Base-by-base conservation (phyloP, 2,329 filamentous ascomycete species). In the Aspergillus sergii region DNA sequence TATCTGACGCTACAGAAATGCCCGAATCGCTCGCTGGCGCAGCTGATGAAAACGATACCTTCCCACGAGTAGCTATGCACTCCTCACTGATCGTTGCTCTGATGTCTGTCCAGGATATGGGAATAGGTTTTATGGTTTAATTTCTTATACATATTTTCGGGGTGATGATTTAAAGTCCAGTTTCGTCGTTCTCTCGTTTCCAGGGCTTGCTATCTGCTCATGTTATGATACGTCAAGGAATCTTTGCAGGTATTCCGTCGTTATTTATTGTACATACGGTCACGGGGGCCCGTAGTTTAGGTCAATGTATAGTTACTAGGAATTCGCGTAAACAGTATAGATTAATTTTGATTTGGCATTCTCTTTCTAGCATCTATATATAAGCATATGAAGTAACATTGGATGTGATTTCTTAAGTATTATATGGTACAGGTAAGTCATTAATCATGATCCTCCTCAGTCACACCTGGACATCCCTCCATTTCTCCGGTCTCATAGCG, bases 381-480 rank as follows among this genome's bases (percentile, higher is more conserved):
- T 39, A 55, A 39, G 12, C 39, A 41, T 41, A 5, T 41, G 19
- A 19, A 10, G 19, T 23, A 55, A 39, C 9, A 21, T 39, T 2
- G 4, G 11, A 32, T 16, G 51, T 16, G 32, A 7, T 41, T 16
- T 36, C 6, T 12, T 19, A 23, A 39, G 32, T 64, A 59, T 28
- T 60, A 54, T 68, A 58, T 14, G 32, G 51, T 28, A 23, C 57
- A 60, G 6, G 26, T 30, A 32, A 63, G 32, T 57, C 45, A 45
- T 86, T 75, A 89, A 69, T 87, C 87, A 73, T 89, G 87, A 71
- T 97, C 94, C 72, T 97, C 93, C 78, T 97, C 95, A 0, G 88
- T 91, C 41, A 89, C 61, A 0, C 95, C 95, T 0, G 95, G 94
- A 82, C 95, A 99, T 0, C 92, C 94, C 14, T 95, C 92, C 90